Conservation (phyloP, 495 filamentous ascomycete genomes). For the Podospora pseudopauciseta region DNA sequence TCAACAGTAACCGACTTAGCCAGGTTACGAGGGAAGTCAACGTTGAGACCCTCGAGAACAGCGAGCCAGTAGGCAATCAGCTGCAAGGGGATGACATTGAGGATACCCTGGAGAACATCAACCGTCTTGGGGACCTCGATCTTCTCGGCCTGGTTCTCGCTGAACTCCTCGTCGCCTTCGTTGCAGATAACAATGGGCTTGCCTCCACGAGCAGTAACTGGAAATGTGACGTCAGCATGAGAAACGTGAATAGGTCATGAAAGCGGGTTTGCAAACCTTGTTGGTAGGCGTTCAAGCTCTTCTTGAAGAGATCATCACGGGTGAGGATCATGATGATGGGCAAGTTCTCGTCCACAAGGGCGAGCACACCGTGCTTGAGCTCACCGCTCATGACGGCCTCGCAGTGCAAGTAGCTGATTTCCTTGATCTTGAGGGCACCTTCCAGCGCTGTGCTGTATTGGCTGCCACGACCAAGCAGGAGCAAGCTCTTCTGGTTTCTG, state of each 20-base stretch:
- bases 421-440: conserved; percentile 98
- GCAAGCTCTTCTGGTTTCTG: conserved; percentile 93
- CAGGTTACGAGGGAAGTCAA: conserved; percentile 95
- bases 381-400: conserved; percentile 99
- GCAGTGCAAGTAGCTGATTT: conserved; percentile 98
- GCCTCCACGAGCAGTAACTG: conserved; percentile 88
- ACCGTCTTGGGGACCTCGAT: conserved; percentile 96
- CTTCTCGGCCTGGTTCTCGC: conserved; percentile 80
- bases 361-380: conserved; percentile 95
- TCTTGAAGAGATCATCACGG: conserved; percentile 89
- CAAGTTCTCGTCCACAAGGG: conserved; percentile 93
- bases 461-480: conserved; percentile 88
- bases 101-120: conserved; percentile 88
- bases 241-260: background rate
- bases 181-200: conserved; percentile 99
- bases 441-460: conserved; percentile 97
- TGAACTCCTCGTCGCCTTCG: conserved; percentile 82
- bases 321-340: conserved; percentile 99
- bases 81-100: conserved; percentile 97
- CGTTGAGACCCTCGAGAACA: conserved; percentile 90
- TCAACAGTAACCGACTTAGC: conserved; percentile 99
- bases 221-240: conserved; percentile 16
- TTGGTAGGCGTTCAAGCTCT: conserved; percentile 97
- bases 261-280: conserved; percentile 61
- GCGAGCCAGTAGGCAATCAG: conserved; percentile 98